phyloP scores from a whole-genome alignment of 306 rosid genomes.

The Vigna angularis region DNA sequence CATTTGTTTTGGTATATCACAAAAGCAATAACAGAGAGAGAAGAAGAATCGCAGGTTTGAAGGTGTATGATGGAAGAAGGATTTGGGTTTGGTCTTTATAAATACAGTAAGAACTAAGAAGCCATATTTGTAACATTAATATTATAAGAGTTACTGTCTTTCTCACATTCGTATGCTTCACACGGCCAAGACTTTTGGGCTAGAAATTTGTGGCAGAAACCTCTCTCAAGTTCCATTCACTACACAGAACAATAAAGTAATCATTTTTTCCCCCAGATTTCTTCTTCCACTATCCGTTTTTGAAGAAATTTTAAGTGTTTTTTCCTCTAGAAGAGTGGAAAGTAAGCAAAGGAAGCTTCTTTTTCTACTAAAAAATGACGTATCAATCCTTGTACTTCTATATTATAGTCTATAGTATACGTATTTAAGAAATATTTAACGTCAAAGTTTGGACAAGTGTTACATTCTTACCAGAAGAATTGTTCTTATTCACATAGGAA shows the following conservation, averaged over 20 bases:
- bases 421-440: too few species aligned
- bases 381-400: background rate
- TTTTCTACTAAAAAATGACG: conserved; percentile 5
- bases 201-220: background rate
- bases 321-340: conserved; percentile 46
- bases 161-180: too few species aligned
- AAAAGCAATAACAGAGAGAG: background rate
- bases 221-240: background rate
- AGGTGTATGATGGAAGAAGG: background rate
- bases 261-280: conserved; percentile 8
- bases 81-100: conserved; percentile 1
- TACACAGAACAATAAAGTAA: conserved; percentile 1
- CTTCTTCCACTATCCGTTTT: conserved; percentile 25
- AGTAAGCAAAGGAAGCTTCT: conserved; percentile 16
- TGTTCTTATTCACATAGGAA: background rate
- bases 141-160: too few species aligned
- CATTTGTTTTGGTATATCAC: conserved; percentile 32
- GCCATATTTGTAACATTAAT: background rate
- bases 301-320: conserved; percentile 6
- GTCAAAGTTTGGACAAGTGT: background rate
- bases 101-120: background rate
- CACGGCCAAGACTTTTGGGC: background rate
- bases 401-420: too few species aligned
- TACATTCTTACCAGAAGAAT: background rate
- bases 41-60: background rate